Base-by-base conservation (phyloP, 1,139 yeast species). In the Kluyveromyces sp. region DNA sequence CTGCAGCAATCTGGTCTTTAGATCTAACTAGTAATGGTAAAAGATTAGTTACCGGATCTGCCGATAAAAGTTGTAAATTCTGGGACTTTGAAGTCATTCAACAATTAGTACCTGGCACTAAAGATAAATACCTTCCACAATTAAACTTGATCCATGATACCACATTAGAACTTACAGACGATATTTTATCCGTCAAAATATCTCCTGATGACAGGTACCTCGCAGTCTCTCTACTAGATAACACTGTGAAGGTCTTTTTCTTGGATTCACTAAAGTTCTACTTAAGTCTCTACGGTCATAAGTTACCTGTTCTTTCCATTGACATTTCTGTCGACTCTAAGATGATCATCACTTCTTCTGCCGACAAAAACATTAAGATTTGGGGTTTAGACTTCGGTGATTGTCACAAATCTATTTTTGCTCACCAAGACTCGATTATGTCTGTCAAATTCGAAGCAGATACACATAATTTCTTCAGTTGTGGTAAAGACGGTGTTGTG, bases 381-480 rank as follows among this genome's bases (percentile, higher is more conserved):
- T 92, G 99, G 99, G 99, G 99, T 43, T 71, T 94, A 50, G 98
- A 92, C 65, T 92, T 92, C 65, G 99, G 99, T 66, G 99, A 92
- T 67, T 92, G 98, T 71, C 98, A 92, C 67, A 84, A 83, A 64
- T 90, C 97, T 3, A 79, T 92, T 33, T 92, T 94, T 65, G 99
- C 95, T 1, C 99, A 92, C 62, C 96, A 89, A 61, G 99, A 92
- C 64, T 83, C 96, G 4, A 85, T 92, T 50, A 87, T 92, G 95
- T 76, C 77, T 55, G 96, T 90, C 34, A 77, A 71, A 50, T 92
- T 92, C 60, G 77, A 89, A 50, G 94, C 95, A 1, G 83, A 81
- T 21, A 75, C 86, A 8, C 96, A 90, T 64, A 80, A 90, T 65
- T 89, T 94, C 65, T 86, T 94, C 67, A 84, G 96, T 45, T 81